A percentile compares a stretch with the other conserved stretches of the same genome.
Conservation (phyloP, 2,329 filamentous ascomycete genomes). For the Phaeosphaeriaceae sp. region DNA sequence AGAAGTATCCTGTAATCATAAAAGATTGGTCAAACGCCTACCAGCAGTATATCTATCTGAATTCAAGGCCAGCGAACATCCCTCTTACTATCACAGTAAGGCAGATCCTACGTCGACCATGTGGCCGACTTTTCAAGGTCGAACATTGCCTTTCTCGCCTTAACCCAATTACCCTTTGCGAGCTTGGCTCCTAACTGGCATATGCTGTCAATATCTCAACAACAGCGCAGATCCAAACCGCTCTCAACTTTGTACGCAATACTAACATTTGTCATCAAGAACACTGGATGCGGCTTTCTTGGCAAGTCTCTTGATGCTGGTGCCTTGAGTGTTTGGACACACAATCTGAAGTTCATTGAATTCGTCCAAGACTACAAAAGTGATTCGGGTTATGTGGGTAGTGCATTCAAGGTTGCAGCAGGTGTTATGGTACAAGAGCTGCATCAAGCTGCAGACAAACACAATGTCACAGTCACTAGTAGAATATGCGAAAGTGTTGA, state of each 20-base stretch:
- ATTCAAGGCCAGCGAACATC: neutral
- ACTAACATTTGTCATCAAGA: constrained; percentile 19
- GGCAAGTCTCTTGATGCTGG: constrained; percentile 35
- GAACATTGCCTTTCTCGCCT: constrained; percentile 14
- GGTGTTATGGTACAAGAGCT: constrained; percentile 32
- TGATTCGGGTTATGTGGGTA: constrained; percentile 20
- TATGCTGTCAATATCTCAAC: constrained; percentile 16
- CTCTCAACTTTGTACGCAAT: constrained; percentile 6
- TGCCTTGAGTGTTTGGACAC: constrained; percentile 37
- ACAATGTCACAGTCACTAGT: constrained; percentile 30
- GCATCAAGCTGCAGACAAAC: constrained; percentile 17
- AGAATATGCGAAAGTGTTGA: constrained; percentile 36
- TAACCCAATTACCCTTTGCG: constrained; percentile 11
- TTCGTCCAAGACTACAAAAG: constrained; percentile 18
- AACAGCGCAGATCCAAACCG: constrained; percentile 14
- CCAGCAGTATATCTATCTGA: constrained; percentile 3
- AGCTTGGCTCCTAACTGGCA: constrained; percentile 8
- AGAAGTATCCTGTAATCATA: constrained; percentile 9
- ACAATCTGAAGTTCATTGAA: constrained; percentile 29
- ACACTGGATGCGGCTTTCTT: constrained; percentile 26
- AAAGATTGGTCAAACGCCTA: constrained; percentile 9
- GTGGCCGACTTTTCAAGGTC: constrained; percentile 15
- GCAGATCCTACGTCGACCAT: constrained; percentile 16
- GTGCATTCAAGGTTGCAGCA: constrained; percentile 31
- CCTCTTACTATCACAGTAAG: constrained; percentile 6